These are phyloP conservation scores for Leishmania arabica DNA, from an alignment of 208 protist species.

Conservation along the genomic window DNA sequence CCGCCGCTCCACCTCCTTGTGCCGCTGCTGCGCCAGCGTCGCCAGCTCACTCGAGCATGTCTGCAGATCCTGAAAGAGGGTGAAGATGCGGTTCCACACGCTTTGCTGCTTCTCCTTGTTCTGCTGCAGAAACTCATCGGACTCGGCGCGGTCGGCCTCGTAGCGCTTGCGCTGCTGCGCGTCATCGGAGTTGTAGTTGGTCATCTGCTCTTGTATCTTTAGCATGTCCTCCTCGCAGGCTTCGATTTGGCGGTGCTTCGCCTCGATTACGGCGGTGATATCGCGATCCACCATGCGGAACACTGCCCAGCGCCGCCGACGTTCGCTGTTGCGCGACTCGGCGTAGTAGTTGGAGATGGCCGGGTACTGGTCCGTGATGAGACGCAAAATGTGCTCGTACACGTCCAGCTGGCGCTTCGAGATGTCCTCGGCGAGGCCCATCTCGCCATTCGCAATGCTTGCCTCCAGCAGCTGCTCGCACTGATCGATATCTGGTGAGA, in stretches of 20 bases:
- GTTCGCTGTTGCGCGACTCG: conserved; percentile 74
- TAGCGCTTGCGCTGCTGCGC: conserved; percentile 81
- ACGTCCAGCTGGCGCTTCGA: conserved; percentile 83
- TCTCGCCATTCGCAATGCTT: conserved; percentile 88
- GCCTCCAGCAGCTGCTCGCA: conserved; percentile 91
- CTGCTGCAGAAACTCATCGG: conserved; percentile 79
- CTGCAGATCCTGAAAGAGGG: conserved; percentile 77
- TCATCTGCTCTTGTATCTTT: conserved; percentile 83
- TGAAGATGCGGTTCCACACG: conserved; percentile 88
- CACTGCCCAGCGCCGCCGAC: conserved; percentile 88
- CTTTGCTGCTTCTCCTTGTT: conserved; percentile 92
- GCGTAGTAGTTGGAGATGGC: conserved; percentile 82
- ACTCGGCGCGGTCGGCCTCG: conserved; percentile 69
- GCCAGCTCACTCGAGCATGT: conserved; percentile 70
- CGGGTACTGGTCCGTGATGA: conserved; percentile 91
- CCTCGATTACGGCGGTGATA: conserved; percentile 88
- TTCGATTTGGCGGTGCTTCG: conserved; percentile 83
- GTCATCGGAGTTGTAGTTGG: conserved; percentile 89
- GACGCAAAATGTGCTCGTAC: conserved; percentile 83
- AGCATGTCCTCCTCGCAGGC: conserved; percentile 89
- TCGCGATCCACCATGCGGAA: conserved; percentile 92
- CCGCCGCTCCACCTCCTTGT: conserved; percentile 76
- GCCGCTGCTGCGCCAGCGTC: conserved; percentile 59
- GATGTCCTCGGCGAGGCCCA: conserved; percentile 89
- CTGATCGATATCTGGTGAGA: conserved; percentile 82